Conservation (phyloP, 2,329 filamentous ascomycete species). For the Fusarium concolor region DNA sequence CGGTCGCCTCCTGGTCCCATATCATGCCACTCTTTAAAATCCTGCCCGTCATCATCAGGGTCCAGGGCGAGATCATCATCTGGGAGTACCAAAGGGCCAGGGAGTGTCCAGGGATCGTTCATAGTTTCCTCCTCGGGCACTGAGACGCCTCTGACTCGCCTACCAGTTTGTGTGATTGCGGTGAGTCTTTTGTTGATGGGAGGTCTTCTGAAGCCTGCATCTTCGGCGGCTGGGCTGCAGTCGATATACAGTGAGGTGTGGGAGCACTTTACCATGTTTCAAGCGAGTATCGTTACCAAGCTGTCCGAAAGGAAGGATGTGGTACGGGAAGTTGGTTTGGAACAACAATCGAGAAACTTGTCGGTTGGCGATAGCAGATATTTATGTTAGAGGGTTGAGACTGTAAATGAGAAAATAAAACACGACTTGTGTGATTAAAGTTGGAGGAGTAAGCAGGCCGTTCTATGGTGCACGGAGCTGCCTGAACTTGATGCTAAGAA, state of each 20-base stretch:
- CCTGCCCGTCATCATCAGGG: slow-evolving; percentile 63
- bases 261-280: slow-evolving; percentile 1
- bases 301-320: too few species aligned
- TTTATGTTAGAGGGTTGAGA: not conserved
- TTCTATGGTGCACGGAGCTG: not conserved
- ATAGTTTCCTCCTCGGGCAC: slow-evolving; percentile 20
- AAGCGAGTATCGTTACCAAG: not conserved
- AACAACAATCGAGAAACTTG: too few species aligned
- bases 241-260: slow-evolving; percentile 5
- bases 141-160: slow-evolving; percentile 30
- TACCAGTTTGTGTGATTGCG: slow-evolving; percentile 37
- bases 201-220: slow-evolving; percentile 25
- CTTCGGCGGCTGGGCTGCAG: slow-evolving; percentile 25
- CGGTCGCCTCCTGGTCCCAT: slow-evolving; percentile 50
- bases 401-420: not conserved
- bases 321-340: not conserved
- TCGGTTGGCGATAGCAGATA: not conserved
- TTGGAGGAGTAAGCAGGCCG: not conserved
- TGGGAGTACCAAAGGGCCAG: slow-evolving; percentile 69
- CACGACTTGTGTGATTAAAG: not conserved
- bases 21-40: slow-evolving; percentile 62
- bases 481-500: not conserved
- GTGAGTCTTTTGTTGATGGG: slow-evolving; percentile 18
- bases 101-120: slow-evolving; percentile 57
- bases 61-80: slow-evolving; percentile 68